A percentile compares a stretch with the other conserved stretches of the same genome.
These are phyloP conservation scores for Mycena venus DNA, from an alignment of 768 basidiomycete genomes.

Conservation along the genomic window DNA sequence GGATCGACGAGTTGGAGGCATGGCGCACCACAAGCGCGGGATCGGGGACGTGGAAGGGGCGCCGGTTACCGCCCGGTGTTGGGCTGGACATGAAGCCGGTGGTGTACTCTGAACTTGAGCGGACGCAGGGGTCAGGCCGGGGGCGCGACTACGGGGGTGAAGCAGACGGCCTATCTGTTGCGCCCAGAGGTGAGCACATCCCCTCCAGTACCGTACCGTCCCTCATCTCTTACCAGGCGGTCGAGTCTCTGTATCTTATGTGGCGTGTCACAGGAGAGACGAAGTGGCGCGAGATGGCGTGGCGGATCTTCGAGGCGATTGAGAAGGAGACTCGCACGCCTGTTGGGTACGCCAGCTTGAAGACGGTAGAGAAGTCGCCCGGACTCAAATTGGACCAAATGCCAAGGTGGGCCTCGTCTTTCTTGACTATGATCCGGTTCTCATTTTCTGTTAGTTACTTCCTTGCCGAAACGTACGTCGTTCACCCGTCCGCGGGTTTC, in stretches of 20 bases:
- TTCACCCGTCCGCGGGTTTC: background rate
- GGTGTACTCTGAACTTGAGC: conserved; percentile 47
- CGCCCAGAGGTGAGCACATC: conserved; percentile 74
- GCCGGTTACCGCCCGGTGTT: conserved; percentile 67
- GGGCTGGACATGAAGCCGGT: conserved; percentile 55
- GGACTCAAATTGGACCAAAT: conserved; percentile 65
- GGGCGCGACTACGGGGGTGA: conserved; percentile 69
- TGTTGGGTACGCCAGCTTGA: conserved; percentile 73
- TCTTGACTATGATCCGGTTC: background rate
- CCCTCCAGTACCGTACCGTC: background rate
- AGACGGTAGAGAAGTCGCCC: conserved; percentile 59
- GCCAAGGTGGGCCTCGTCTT: conserved; percentile 71
- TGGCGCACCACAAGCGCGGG: conserved; percentile 47
- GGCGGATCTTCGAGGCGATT: conserved; percentile 78
- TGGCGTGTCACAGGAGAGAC: conserved; percentile 78
- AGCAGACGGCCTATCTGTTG: conserved; percentile 65
- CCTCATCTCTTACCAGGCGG: conserved; percentile 57
- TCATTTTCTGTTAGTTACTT: conserved; percentile 53
- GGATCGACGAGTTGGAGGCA: conserved; percentile 63
- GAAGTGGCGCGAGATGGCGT: conserved; percentile 80
- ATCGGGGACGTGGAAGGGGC: conserved; percentile 52
- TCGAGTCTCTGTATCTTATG: conserved; percentile 80
- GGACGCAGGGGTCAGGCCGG: conserved; percentile 36
- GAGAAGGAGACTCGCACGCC: conserved; percentile 69
- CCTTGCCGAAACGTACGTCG: conserved; percentile 60